Base-by-base conservation (phyloP, 495 filamentous ascomycete genomes). In the Trichocladium antarcticum region DNA sequence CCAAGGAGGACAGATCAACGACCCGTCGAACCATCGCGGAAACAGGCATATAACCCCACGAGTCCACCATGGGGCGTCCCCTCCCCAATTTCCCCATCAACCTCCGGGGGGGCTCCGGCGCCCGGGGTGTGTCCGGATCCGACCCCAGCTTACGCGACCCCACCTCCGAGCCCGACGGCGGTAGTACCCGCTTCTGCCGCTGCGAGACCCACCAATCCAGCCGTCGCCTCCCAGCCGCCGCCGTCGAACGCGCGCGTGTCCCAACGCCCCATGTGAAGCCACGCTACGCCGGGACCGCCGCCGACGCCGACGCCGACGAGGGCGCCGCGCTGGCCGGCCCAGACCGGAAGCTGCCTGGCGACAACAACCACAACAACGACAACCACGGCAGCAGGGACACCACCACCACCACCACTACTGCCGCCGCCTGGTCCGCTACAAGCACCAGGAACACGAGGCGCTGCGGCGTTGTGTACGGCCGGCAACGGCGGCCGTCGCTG, bases 401-500 rank as follows among this genome's bases (percentile, higher is more conserved):
- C 28, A 12, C n/a, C n/a, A 35, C 12, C 15, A 15, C 32, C n/a
- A 19, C 12, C n/a, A n/a, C n/a, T n/a, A n/a, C n/a, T n/a, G n/a
- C n/a, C n/a, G n/a, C n/a, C n/a, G n/a, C n/a, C n/a, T n/a, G n/a
- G n/a, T n/a, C n/a, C n/a, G n/a, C n/a, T n/a, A n/a, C n/a, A n/a
- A n/a, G 24, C 16, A 24, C n/a, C 38, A 31, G 46, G 2, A 31
- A 20, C 27, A 17, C 17, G 17, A 35, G 47, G 8, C 27, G 47
- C 35, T 10, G 22, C 7, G 11, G 6, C 0, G 9, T 2, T 1
- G 14, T 5, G 17, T 37, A 16, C 11, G 34, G 41, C 12, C 31
- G 31, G 9, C 59, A 51, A 6, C 49, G 57, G 3, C 62, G 53
- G 10, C 69, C 69, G 0, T 60, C 59, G 1, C 59, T 73, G 22